Evolutionary conservation across 2,329 filamentous ascomycete species (phyloP).

Genomic region (Xylariaceae sp.): DNA sequence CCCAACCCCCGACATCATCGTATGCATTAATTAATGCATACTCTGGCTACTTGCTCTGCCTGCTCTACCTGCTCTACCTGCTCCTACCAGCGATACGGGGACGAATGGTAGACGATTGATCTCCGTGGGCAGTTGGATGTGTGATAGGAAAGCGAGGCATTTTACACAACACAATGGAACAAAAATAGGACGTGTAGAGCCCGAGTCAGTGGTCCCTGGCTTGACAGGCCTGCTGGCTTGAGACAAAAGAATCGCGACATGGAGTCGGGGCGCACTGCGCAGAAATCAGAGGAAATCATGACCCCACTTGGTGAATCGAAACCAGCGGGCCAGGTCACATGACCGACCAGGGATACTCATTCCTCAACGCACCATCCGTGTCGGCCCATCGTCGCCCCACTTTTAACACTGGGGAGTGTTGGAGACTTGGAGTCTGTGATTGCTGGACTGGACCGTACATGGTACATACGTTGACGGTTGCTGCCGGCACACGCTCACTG

Average conservation of each 20-base stretch:
- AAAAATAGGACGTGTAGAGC: constrained; percentile 2
- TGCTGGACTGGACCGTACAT: background rate
- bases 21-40: background rate
- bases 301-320: constrained; percentile 6
- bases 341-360: constrained; percentile 9
- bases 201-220: constrained; percentile 16
- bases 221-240: background rate
- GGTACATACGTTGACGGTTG: background rate
- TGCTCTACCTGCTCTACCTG: no score
- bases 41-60: no score
- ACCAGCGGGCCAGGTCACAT: constrained; percentile 12
- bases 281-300: constrained; percentile 7
- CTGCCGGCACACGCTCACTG: background rate
- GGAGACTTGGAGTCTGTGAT: no score
- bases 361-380: no score
- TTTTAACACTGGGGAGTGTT: no score
- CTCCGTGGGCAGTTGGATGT: background rate
- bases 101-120: background rate
- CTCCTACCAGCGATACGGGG: background rate
- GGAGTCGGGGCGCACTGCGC: constrained; percentile 11
- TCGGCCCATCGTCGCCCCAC: background rate
- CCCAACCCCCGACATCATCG: background rate
- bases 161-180: constrained; percentile 13
- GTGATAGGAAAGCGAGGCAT: constrained; percentile 7
- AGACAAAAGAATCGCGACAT: constrained; percentile 12